A percentile compares a stretch with the other conserved stretches of the same genome.
Conservation (phyloP, 1,139 yeast genomes). For the Kodamaea sp. region DNA sequence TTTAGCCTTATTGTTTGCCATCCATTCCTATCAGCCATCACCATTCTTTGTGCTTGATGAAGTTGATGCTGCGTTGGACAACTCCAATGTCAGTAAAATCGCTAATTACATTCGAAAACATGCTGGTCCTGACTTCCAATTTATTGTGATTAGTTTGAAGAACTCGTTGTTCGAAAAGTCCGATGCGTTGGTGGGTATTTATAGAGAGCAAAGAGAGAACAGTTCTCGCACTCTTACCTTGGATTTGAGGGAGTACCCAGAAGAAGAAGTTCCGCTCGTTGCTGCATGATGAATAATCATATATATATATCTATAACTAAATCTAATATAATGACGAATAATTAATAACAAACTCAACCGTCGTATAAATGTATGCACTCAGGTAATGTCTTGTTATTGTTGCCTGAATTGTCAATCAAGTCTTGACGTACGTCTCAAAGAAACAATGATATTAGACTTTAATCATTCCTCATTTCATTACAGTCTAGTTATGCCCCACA, state of each 20-base stretch:
- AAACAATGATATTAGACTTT: too few relatives aligned
- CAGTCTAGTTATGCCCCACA: too few relatives aligned
- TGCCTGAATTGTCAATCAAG: too few relatives aligned
- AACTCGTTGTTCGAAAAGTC: conserved; percentile 85
- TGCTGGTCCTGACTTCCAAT: conserved; percentile 81
- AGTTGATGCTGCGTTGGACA: conserved; percentile 95
- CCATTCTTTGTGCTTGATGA: conserved; percentile 97
- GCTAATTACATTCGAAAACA: conserved; percentile 80
- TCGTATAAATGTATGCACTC: too few relatives aligned
- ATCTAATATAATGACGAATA: too few relatives aligned
- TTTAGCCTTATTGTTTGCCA: conserved; percentile 83
- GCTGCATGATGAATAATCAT: not conserved
- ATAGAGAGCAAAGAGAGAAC: conserved; percentile 77
- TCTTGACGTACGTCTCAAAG: too few relatives aligned
- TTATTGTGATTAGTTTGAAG: conserved; percentile 90
- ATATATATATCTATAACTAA: too few relatives aligned
- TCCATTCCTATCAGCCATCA: conserved; percentile 88
- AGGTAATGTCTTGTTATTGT: too few relatives aligned
- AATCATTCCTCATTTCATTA: too few relatives aligned
- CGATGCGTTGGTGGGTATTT: conserved; percentile 90
- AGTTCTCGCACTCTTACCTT: conserved; percentile 76
- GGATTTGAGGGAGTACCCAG: conserved; percentile 66
- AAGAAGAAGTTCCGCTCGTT: conserved; percentile 26
- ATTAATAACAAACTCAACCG: too few relatives aligned
- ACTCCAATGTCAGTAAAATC: conserved; percentile 79